A percentile compares a stretch with the other conserved stretches of the same genome.
phyloP scores from a whole-genome alignment of 1,284 basidiomycete species.

The Sporisorium iseilematis-ciliati region DNA sequence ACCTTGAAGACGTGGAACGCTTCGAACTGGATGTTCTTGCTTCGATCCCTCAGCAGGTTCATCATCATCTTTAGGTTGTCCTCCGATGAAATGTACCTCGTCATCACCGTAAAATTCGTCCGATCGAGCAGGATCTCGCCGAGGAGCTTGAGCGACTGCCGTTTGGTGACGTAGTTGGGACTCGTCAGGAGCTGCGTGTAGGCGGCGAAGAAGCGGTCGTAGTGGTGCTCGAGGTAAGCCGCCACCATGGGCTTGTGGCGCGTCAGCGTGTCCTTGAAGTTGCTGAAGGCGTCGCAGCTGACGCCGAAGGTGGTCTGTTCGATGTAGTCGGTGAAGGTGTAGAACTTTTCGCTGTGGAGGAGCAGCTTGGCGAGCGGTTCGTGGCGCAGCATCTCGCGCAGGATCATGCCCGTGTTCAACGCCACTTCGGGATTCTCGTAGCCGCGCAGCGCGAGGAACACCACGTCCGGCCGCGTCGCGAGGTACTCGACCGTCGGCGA shows the following conservation, averaged over 20 bases:
- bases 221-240: conserved; percentile 93
- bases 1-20: conserved; percentile 99
- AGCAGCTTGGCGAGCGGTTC: conserved; percentile 91
- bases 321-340: conserved; percentile 95
- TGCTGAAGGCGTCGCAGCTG: conserved; percentile 96
- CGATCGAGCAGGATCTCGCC: conserved; percentile 97
- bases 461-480: conserved; percentile 83
- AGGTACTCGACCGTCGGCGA: conserved; percentile 97
- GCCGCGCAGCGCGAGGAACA: conserved; percentile 82
- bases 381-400: conserved; percentile 95
- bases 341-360: conserved; percentile 89
- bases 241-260: conserved; percentile 97
- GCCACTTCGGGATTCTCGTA: conserved; percentile 96
- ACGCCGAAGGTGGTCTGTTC: conserved; percentile 98
- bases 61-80: conserved; percentile 99
- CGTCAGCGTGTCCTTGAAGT: conserved; percentile 83
- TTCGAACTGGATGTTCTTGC: conserved; percentile 99
- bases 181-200: conserved; percentile 93
- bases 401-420: conserved; percentile 96
- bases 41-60: conserved; percentile 96
- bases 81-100: conserved; percentile 85
- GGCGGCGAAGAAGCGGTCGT: conserved; percentile 96
- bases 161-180: conserved; percentile 98
- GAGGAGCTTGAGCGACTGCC: conserved; percentile 96
- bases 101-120: conserved; percentile 98